Base-by-base conservation (phyloP, 139 green algal species). In the Trebouxia sp. region DNA sequence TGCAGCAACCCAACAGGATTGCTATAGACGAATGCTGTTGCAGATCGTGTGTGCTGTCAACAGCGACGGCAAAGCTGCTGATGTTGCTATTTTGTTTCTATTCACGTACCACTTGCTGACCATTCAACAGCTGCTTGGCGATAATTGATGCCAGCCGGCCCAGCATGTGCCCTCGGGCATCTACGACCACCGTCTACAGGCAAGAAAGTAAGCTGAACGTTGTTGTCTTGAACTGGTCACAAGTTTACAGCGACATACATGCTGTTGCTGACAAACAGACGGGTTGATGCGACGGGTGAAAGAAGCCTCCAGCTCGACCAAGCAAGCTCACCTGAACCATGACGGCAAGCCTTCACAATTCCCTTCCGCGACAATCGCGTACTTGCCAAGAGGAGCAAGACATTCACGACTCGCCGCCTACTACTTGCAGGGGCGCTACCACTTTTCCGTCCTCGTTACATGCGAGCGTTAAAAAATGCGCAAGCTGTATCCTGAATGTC, bases 121-220 rank as follows among this genome's bases (percentile, higher is more conserved):
- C 97, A 50, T 87, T 88, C 10, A 99, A 94, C 76, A 98, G 86
- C 91, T 99, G 96, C 94, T 99, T 99, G 85, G 97, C 97, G 22
- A 98, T 80, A 43, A 98, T 91, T 42, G 89, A 96, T 72, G 97
- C 95, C 87, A 99, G 89, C 69, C 97, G 96, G 79, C 97, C 97
- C 55, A 99, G 91, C 94, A 99, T 97, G 87, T 99, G 97, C 56
- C 91, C 93, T 12, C 93, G 88, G 82, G 91, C 92, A 85, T 99
- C 97, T 45, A 99, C 92, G 55, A 99, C 94, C 38, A 97, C 83
- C 32, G 88, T 87, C 92, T 95, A 32, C 55, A 66, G n/a, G 55
- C 28, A 1, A 72, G 14, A 43, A 5, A 38, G 11, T 35, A 28
- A 39, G n/a, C 5, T 66, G n/a, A n/a, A n/a, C n/a, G n/a, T n/a